These are phyloP conservation scores for Fusarium sp. DNA, from an alignment of 2,329 filamentous ascomycete genomes.

Conservation along the genomic window DNA sequence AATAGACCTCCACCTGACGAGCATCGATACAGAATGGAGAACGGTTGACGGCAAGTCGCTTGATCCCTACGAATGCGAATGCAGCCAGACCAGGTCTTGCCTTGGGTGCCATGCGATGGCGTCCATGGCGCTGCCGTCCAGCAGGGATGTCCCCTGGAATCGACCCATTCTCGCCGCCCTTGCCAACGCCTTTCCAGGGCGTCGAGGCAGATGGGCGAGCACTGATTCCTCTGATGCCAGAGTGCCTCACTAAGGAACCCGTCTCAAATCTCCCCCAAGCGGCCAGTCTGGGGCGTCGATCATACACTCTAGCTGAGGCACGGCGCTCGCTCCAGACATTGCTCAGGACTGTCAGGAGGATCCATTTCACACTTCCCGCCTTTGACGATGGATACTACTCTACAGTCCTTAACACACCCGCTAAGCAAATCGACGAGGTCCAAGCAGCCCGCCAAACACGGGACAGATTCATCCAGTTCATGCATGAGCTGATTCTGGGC, in stretches of 20 bases:
- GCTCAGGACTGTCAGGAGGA: slow-evolving; percentile 30
- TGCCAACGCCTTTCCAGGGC: slow-evolving; percentile 7
- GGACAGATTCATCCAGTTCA: slow-evolving; percentile 37
- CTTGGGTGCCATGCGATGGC: slow-evolving; percentile 27
- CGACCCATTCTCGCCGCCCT: slow-evolving; percentile 31
- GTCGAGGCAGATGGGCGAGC: slow-evolving; percentile 25
- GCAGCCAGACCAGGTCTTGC: slow-evolving; percentile 4
- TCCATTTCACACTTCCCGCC: slow-evolving; percentile 10
- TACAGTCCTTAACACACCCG: slow-evolving; percentile 1
- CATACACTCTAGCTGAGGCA: slow-evolving; percentile 45
- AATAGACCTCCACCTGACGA: slow-evolving; percentile 30
- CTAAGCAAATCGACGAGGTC: slow-evolving; percentile 10
- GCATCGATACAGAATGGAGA: slow-evolving; percentile 1
- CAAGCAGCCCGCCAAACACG: slow-evolving; percentile 27
- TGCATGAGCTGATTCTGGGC: slow-evolving; percentile 43
- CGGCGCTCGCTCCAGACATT: slow-evolving; percentile 29
- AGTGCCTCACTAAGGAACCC: slow-evolving; percentile 33
- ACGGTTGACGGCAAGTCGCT: slow-evolving; percentile 32
- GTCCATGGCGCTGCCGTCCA: neutral
- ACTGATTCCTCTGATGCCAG: slow-evolving; percentile 40
- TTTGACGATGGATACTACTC: slow-evolving; percentile 6
- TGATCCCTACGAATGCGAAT: slow-evolving; percentile 15
- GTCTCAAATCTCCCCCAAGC: slow-evolving; percentile 34
- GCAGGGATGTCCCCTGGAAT: slow-evolving; percentile 32
- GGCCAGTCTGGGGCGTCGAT: slow-evolving; percentile 43